Evolutionary conservation across 164 flowering plant species (phyloP), one percentile per base, ranked within the genome.

Genomic region (Umbellularia californica): DNA sequence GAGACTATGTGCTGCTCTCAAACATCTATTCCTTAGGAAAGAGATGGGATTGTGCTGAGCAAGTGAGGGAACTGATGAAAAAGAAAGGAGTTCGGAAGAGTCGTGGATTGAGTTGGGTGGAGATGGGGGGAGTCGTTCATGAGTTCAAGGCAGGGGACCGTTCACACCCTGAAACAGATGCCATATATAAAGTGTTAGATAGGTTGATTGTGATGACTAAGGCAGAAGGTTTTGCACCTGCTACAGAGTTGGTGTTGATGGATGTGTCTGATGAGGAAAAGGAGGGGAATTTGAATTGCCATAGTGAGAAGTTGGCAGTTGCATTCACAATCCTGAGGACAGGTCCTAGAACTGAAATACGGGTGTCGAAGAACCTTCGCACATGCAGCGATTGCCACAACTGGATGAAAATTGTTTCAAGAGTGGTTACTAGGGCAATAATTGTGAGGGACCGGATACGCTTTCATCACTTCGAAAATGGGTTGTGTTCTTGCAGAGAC

Each of bases 211-310:
- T 70, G 27, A 65, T 88, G 66, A 71, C 82, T 50, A 90, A 84
- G 81, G 33, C 73, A 64, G 87, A 85, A 67, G 97, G 98, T 7
- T 90, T 82, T 76, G 63, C 75, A 17, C 82, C 90, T 6, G 66
- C 74, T 2, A 81, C 80, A 0, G 95, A 87, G n/a, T 77, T 88
- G 82, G 97, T 90, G 74, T 75, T 90, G 77, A 85, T 89, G 93
- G 97, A 94, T 87, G 87, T 94, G n/a, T 83, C 88, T 5, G 91
- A 88, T 64, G 97, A 94, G 82, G 95, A 94, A 78, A 94, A 90
- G 80, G 95, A 90, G 75, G 87, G 71, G 66, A 89, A 86, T 74
- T 78, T 94, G 86, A 80, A 69, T 70, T 77, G 74, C 71, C 97
- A 94, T 72, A 90, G 98, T 75, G 98, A 94, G 75, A 94, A 90